phyloP scores from a whole-genome alignment of 441 rosid species.

The Theobroma grandiflorum region DNA sequence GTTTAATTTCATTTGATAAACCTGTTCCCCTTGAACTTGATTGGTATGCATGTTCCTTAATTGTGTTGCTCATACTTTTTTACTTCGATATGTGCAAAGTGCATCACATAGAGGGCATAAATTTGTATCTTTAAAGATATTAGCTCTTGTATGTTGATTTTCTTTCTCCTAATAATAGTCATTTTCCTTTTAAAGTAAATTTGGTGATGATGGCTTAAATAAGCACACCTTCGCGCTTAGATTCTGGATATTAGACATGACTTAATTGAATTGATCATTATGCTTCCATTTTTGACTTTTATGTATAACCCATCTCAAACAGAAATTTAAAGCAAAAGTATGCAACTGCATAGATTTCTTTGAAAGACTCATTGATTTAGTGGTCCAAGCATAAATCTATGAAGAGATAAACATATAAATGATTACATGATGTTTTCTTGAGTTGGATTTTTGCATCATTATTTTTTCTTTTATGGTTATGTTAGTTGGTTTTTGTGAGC shows the following conservation, averaged over 20 bases:
- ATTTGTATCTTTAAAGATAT: not conserved
- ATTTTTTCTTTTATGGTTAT: not conserved
- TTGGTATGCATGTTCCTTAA: not conserved
- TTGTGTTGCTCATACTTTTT: not conserved
- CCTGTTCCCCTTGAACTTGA: not conserved
- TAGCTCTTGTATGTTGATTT: not conserved
- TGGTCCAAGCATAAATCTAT: not conserved
- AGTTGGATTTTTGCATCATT: not conserved
- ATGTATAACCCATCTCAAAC: not conserved
- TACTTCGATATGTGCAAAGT: not conserved
- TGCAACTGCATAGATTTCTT: not conserved
- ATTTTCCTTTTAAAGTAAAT: not conserved
- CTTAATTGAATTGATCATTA: not conserved
- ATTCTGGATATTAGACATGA: not conserved
- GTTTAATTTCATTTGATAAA: slow-evolving; percentile 15
- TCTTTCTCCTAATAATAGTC: too few species aligned
- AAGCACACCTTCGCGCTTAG: not conserved
- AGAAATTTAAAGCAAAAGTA: not conserved
- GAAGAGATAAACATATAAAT: not conserved
- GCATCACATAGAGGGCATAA: not conserved
- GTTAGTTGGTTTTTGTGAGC: not conserved
- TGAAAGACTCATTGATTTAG: not conserved
- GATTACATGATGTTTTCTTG: not conserved
- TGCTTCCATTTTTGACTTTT: not conserved
- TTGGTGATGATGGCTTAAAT: not conserved